Evolutionary conservation across 2,329 filamentous ascomycete genomes (phyloP), one percentile per base, ranked within the genome.

Genomic region (Aureobasidium mangrovei): DNA sequence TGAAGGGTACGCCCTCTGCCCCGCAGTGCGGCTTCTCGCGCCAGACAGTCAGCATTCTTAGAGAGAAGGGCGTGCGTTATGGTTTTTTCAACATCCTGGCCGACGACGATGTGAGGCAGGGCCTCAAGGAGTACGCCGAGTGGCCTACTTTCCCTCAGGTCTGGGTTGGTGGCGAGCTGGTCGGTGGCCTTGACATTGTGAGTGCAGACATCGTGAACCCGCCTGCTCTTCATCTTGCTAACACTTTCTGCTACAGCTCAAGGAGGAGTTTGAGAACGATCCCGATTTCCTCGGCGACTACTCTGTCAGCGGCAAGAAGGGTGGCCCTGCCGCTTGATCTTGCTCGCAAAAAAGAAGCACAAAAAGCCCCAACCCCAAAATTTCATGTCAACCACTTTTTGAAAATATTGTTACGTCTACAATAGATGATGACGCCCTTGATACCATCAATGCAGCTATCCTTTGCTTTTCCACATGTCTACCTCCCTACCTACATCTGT

Each of bases 51-150:
- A 83, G 77, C 28, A 81, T 98, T 44, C 73, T 98, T 63, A 81
- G 93, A 51, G 91, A 97, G 72, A 85, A 89, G 67, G 86, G 86
- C 47, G 86, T 98, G 57, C 89, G 95, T 69, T 98, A 97, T 69
- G 93, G 93, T 24, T 98, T 98, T 77, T 98, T 98, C 77, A 97
- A 98, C 69, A 98, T 98, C 60, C 73, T 98, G 63, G 93, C 93
- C 59, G 93, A 98, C 68, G 91, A 98, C 65, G 91, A 97, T 70
- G 93, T 98, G 45, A 81, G 93, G 58, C 91, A 97, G 73, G 93
- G 93, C 0, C 74, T 98, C 65, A 98, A 98, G 78, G 88, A 93
- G 72, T 97, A 84, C 69, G 90, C 90, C n/a, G 93, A 97, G 59
- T 98, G 93, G 93, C 93, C 93, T 7, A 98, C 93, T 0, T 98